A percentile compares a stretch with the other conserved stretches of the same genome.
These are phyloP conservation scores for Meyerozyma smithsonii DNA, from an alignment of 1,139 yeast species.

Conservation along the genomic window DNA sequence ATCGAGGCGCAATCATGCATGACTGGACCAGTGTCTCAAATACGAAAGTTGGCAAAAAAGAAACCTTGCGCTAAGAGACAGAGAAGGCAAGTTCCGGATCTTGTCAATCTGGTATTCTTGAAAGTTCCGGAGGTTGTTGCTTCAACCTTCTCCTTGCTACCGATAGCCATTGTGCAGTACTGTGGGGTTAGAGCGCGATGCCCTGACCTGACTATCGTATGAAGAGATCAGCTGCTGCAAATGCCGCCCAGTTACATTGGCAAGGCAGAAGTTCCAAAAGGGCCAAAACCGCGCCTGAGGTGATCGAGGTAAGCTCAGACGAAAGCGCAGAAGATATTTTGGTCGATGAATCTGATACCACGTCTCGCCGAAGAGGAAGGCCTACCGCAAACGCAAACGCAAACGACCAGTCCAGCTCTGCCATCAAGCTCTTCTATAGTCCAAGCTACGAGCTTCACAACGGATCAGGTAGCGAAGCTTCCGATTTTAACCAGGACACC, in stretches of 20 bases:
- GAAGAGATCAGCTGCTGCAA: slow-evolving; percentile 3
- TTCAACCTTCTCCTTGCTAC: not conserved
- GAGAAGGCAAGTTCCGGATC: too few species aligned
- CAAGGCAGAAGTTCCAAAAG: not conserved
- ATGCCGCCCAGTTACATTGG: slow-evolving; percentile 3
- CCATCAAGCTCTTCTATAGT: not conserved
- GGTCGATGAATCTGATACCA: not conserved
- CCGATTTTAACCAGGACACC: not conserved
- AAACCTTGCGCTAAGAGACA: too few species aligned
- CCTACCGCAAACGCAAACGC: not conserved
- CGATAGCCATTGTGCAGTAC: slow-evolving; percentile 3
- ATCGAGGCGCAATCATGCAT: too few species aligned
- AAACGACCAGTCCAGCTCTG: not conserved
- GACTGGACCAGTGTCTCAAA: too few species aligned
- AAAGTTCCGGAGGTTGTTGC: too few species aligned
- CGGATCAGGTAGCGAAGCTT: not conserved
- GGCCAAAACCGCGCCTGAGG: not conserved
- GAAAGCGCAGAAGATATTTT: not conserved
- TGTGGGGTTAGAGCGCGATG: slow-evolving; percentile 5
- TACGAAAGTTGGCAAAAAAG: too few species aligned
- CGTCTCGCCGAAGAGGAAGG: not conserved
- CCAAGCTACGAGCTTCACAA: not conserved
- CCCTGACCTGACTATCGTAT: not conserved
- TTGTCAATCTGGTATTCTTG: too few species aligned
- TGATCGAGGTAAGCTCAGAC: not conserved